Base-by-base conservation (phyloP, 345 rosid species). In the Gossypium longicalyx region DNA sequence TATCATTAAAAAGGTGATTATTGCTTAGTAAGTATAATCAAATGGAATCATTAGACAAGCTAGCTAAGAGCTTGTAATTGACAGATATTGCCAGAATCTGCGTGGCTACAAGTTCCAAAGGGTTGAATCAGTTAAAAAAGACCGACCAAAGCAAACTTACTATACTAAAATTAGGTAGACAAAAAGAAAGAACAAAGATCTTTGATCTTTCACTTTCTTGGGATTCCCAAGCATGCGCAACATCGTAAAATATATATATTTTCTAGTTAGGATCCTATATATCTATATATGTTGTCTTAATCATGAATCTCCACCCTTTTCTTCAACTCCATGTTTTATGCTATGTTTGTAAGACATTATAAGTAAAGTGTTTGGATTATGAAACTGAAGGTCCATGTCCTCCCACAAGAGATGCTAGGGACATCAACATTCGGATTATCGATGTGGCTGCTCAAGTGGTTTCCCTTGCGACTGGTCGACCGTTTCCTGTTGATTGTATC, bases 381-480 rank as follows among this genome's bases (percentile, higher is more conserved):
- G 51, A 52, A 41, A 73, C 71, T 84, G 87, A 82, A 95, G 99
- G 97, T 95, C 79, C 98, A 95, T 85, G 90, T 95, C 80, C 86
- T 95, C 75, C 99, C 99, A 74, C 93, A 84, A 83, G 93, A 93
- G 88, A 84, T 91, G 96, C 88, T 95, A 73, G 99, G 99, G 47
- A 85, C 57, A 83, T 95, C 98, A 38, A 93, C 98, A 79, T 95
- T 95, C 86, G 98, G 93, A 75, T 72, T 93, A 83, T 85, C 99
- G 82, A 91, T 93, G 94, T 90, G 92, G 89, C 76, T 95, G 78
- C 89, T 91, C 53, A 91, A 86, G 85, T 95, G 98, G 99, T 58
- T 95, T 76, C 93, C 99, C 74, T 73, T 90, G 67, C 81, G 85
- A 22, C 72, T 91, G 70, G 99, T 95, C 67, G 99, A 94, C 81